Evolutionary conservation across 2,329 filamentous ascomycete genomes (phyloP).

Genomic region (Paecilomyces variotii): DNA sequence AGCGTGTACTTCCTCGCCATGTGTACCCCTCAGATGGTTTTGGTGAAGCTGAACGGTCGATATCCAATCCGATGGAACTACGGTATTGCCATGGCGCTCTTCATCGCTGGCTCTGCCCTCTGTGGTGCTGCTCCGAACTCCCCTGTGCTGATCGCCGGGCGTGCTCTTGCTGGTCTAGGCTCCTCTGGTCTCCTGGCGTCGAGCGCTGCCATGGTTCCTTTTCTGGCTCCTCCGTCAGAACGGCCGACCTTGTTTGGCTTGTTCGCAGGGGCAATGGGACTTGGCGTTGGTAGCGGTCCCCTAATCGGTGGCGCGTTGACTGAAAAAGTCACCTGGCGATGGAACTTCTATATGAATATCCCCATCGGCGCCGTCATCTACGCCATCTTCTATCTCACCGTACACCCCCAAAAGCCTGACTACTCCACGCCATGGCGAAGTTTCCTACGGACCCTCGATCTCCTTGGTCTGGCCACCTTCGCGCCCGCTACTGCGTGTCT

Average conservation of each 20-base stretch:
- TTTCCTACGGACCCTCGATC: conserved; percentile 3
- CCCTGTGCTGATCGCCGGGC: no score
- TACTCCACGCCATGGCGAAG: conserved; percentile 1
- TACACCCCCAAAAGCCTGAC: conserved; percentile 2
- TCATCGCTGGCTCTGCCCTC: no score
- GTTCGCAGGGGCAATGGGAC: conserved; percentile 18
- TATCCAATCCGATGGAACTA: no score
- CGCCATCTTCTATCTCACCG: conserved; percentile 1
- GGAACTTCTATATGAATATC: conserved; percentile 10
- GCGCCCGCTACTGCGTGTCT: neutral
- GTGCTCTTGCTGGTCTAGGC: no score
- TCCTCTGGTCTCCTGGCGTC: no score
- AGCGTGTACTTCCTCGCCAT: no score
- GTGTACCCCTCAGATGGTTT: no score
- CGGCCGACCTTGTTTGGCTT: conserved; percentile 5
- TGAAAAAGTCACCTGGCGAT: conserved; percentile 21
- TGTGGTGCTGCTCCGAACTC: no score
- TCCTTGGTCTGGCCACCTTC: conserved; percentile 1
- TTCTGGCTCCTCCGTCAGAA: no score
- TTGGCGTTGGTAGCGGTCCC: conserved; percentile 34
- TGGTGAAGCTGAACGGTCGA: no score
- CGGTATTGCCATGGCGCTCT: no score
- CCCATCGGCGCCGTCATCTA: neutral
- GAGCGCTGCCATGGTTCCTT: no score
- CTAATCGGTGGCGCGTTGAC: conserved; percentile 24